Evolutionary conservation across 371 early-diverging fungal genomes (phyloP), one percentile per base, ranked within the genome.

Genomic region (Mucor lusitanicus): DNA sequence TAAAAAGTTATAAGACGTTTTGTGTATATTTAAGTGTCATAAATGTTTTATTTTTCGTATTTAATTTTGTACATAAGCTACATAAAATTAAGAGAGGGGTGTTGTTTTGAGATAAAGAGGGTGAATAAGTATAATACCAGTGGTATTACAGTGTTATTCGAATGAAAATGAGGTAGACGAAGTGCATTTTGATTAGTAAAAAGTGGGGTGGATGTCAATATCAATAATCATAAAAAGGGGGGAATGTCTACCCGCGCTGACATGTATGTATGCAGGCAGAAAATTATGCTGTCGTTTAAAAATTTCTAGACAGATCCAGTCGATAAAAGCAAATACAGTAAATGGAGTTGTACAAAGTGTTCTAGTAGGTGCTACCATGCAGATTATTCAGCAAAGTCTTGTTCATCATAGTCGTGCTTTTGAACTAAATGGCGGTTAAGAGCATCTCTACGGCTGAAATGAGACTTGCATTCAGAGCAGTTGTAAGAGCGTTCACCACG

Each of bases 381-480:
- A 25, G 33, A 32, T 56, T 33, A 56, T 33, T 56, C 56, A 19
- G 33, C 66, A 54, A 65, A 39, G 8, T 57, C 57, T 30, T 5
- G 8, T 35, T 58, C 59, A 53, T 59, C 50, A 11, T 58, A 40
- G 25, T 59, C 60, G 35, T 73, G 73, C 19, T 50, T 61, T 32
- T 65, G 64, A 13, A 63, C 23, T 13, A 56, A 28, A 39, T 82
- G 83, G 59, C 84, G 71, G 42, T 75, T 75, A 39, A 92, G 74
- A 7, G 90, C 91, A 77, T 92, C 93, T 62, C 81, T 77, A 17
- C 93, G 77, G 53, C 84, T 79, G 73, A 90, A 92, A 11, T 64
- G 59, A 19, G 75, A 73, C 55, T 76, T 77, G 74, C 91, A 91
- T 9, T 33, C 62, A 15, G 71, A 32, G 67, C 93, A 92, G 28